phyloP scores from a whole-genome alignment of 2,329 filamentous ascomycete genomes.

The Biscogniauxia marginata region DNA sequence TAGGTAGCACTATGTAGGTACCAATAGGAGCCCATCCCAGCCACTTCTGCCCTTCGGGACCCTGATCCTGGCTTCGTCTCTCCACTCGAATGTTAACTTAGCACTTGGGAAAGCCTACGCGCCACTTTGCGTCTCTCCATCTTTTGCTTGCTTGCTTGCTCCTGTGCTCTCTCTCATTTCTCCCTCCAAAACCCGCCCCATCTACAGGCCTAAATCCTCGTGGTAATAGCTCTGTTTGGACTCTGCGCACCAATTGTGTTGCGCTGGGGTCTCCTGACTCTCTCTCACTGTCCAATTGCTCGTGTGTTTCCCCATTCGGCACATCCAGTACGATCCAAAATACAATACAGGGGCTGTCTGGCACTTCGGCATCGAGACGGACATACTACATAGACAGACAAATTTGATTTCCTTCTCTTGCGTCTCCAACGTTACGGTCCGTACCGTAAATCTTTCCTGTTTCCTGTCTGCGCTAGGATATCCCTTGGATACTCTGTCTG shows the following conservation, averaged over 20 bases:
- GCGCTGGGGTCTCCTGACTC: conserved; percentile 20
- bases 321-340: conserved; percentile 9
- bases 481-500: conserved; percentile 10
- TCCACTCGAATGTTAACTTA: conserved; percentile 1
- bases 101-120: conserved; percentile 3
- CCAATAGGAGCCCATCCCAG: conserved; percentile 8
- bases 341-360: background rate
- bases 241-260: conserved; percentile 13
- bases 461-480: conserved; percentile 12
- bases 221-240: conserved; percentile 6
- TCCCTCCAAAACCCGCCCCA: conserved; percentile 15
- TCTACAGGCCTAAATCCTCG: conserved; percentile 10
- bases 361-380: background rate
- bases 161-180: conserved; percentile 10
- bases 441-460: conserved; percentile 15
- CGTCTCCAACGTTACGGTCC: conserved; percentile 17
- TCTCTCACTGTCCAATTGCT: conserved; percentile 8
- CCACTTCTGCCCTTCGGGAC: conserved; percentile 9
- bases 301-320: conserved; percentile 7
- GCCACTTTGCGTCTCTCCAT: conserved; percentile 5
- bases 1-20: background rate
- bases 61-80: conserved; percentile 19
- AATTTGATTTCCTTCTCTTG: conserved; percentile 9
- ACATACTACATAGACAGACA: background rate
- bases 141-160: background rate